Evolutionary conservation across 257 asterid species (phyloP).

Genomic region (Nicotiana attenuata): DNA sequence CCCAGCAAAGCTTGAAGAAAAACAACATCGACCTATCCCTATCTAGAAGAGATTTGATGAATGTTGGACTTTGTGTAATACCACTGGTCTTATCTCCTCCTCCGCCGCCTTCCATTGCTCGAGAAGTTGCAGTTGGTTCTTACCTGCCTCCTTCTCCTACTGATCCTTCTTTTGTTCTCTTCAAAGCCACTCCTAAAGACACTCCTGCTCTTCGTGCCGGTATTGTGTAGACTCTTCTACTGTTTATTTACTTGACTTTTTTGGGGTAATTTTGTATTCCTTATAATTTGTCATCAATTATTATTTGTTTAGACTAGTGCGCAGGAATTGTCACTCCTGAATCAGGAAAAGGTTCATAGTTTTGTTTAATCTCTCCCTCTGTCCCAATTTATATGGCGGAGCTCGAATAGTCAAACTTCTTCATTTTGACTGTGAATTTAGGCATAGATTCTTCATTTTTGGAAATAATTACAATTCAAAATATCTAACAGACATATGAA

Average conservation of each 20-base stretch:
- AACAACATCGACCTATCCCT: constrained; percentile 21
- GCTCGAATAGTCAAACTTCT: no score
- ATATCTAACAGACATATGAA: no score
- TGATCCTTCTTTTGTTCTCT: constrained; percentile 80
- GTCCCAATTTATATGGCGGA: no score
- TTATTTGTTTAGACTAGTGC: not conserved
- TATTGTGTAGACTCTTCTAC: constrained; percentile 18
- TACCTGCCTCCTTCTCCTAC: constrained; percentile 69
- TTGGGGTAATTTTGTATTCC: not conserved
- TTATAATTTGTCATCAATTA: not conserved
- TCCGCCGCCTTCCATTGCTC: constrained; percentile 48
- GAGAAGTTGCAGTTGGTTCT: constrained; percentile 82
- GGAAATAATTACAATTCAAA: no score
- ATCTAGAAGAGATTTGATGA: constrained; percentile 59
- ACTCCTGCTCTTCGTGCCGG: constrained; percentile 99
- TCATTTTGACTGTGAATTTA: no score
- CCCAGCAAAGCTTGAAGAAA: constrained; percentile 20
- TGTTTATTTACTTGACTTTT: not conserved
- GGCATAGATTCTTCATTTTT: no score
- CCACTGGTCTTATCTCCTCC: constrained; percentile 40
- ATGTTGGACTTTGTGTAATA: constrained; percentile 44
- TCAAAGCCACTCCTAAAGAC: constrained; percentile 74
- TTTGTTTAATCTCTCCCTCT: not conserved
- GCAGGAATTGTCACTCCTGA: not conserved
- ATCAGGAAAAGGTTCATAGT: not conserved